Conservation (phyloP, 2,329 filamentous ascomycete genomes). For the Cladophialophora psammophila region DNA sequence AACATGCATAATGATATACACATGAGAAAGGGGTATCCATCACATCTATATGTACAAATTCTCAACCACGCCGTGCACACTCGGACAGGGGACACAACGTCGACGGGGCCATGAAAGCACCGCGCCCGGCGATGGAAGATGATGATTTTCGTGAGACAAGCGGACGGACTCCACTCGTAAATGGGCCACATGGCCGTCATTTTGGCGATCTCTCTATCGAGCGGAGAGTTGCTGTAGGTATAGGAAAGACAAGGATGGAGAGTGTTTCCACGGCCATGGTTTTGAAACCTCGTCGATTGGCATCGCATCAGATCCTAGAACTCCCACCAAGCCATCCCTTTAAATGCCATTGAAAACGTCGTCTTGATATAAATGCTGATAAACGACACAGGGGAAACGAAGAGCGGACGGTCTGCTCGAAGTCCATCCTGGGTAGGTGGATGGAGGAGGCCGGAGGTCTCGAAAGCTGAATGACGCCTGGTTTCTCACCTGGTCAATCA, state of each 20-base stretch:
- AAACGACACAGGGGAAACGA: not conserved
- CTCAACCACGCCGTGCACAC: not conserved
- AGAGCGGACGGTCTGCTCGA: not conserved
- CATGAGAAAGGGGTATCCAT: not conserved
- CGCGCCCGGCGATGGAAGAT: not conserved
- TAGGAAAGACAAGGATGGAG: not conserved
- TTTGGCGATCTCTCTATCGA: not conserved
- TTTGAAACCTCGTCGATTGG: not conserved
- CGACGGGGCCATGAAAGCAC: not conserved
- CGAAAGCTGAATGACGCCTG: not conserved
- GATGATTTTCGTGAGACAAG: not conserved
- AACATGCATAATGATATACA: not conserved
- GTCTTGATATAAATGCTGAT: not conserved
- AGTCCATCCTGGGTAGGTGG: not conserved
- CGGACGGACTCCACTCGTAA: not conserved
- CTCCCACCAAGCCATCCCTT: not conserved
- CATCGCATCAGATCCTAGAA: not conserved
- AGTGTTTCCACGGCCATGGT: not conserved
- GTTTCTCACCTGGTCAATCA: not conserved
- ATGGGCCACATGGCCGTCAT: not conserved
- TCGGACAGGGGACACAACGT: not conserved
- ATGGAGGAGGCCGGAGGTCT: not conserved
- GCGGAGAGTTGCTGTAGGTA: not conserved
- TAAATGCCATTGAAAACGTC: not conserved
- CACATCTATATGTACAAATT: slow-evolving; percentile 2